These are phyloP conservation scores for Collybia nuda DNA, from an alignment of 768 basidiomycete genomes.

Conservation along the genomic window DNA sequence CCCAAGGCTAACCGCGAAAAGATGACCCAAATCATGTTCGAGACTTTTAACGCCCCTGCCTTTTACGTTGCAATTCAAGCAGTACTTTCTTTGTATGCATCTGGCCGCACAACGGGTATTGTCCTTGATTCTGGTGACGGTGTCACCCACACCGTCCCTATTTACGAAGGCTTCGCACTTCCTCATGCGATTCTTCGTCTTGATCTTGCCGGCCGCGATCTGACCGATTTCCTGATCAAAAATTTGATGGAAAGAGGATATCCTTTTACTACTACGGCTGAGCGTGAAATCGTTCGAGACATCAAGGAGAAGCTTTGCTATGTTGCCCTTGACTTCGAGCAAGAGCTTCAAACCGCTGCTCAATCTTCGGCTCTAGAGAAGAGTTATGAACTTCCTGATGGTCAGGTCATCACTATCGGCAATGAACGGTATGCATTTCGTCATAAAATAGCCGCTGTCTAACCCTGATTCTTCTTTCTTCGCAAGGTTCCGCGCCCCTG, in stretches of 20 bases:
- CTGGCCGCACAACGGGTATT: slow-evolving; percentile 93
- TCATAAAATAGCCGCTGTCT: slow-evolving; percentile 35
- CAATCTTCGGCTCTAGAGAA: slow-evolving; percentile 90
- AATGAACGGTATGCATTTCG: slow-evolving; percentile 80
- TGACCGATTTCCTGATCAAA: slow-evolving; percentile 84
- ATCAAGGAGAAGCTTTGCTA: slow-evolving; percentile 98
- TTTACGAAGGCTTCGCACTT: slow-evolving; percentile 92
- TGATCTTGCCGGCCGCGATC: slow-evolving; percentile 90
- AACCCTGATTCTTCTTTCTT: slow-evolving; percentile 52
- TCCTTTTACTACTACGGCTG: slow-evolving; percentile 90
- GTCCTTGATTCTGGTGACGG: slow-evolving; percentile 96
- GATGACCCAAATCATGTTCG: slow-evolving; percentile 97
- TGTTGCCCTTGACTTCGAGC: slow-evolving; percentile 92
- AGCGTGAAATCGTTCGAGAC: slow-evolving; percentile 92
- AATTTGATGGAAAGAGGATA: slow-evolving; percentile 90
- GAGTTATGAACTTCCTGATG: slow-evolving; percentile 89
- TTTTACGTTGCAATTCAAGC: slow-evolving; percentile 94
- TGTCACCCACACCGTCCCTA: slow-evolving; percentile 94
- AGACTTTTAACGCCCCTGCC: slow-evolving; percentile 91
- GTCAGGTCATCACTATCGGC: slow-evolving; percentile 94
- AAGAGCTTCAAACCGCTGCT: slow-evolving; percentile 89
- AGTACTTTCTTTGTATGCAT: slow-evolving; percentile 88
- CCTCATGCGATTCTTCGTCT: slow-evolving; percentile 93
- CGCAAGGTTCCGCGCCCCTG: slow-evolving; percentile 84
- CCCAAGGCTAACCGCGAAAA: slow-evolving; percentile 92